Conservation (phyloP, 768 basidiomycete genomes). For the Serendipita sp. region DNA sequence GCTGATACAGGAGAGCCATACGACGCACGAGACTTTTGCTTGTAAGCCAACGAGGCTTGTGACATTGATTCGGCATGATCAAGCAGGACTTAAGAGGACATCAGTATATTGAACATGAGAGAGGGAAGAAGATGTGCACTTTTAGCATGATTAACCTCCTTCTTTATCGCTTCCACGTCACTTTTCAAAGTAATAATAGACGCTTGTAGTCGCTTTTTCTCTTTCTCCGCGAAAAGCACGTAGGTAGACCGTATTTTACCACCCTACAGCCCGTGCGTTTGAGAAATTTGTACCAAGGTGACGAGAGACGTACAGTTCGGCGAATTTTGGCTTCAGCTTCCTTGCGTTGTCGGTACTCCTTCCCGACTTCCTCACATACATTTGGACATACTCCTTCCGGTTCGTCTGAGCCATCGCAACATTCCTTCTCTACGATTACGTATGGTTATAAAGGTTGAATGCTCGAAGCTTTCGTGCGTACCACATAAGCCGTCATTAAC, state of each 20-base stretch:
- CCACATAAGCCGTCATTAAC: constrained; percentile 92
- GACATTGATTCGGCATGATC: constrained; percentile 65
- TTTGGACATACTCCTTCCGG: constrained; percentile 62
- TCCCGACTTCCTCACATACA: constrained; percentile 59
- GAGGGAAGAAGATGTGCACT: neutral
- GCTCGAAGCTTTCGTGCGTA: constrained; percentile 21
- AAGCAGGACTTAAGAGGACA: constrained; percentile 41
- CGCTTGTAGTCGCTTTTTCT: constrained; percentile 67
- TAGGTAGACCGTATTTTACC: constrained; percentile 84
- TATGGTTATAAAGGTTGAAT: constrained; percentile 11
- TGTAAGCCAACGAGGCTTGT: constrained; percentile 64
- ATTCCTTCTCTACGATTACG: constrained; percentile 51
- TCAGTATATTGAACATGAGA: neutral
- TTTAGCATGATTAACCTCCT: constrained; percentile 30
- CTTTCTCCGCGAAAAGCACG: constrained; percentile 73
- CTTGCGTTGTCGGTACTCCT: constrained; percentile 43
- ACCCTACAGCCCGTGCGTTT: constrained; percentile 34
- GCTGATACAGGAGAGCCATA: neutral
- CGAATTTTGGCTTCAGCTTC: constrained; percentile 64
- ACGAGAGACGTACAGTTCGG: constrained; percentile 45
- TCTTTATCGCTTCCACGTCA: constrained; percentile 48
- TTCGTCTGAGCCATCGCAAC: constrained; percentile 96
- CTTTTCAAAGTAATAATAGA: constrained; percentile 35
- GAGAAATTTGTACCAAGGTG: neutral
- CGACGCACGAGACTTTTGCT: constrained; percentile 69